Percentiles rank a stretch among this genome's conserved stretches.
Conservation (phyloP, 208 protist species). For the Angomonas desouzai region DNA sequence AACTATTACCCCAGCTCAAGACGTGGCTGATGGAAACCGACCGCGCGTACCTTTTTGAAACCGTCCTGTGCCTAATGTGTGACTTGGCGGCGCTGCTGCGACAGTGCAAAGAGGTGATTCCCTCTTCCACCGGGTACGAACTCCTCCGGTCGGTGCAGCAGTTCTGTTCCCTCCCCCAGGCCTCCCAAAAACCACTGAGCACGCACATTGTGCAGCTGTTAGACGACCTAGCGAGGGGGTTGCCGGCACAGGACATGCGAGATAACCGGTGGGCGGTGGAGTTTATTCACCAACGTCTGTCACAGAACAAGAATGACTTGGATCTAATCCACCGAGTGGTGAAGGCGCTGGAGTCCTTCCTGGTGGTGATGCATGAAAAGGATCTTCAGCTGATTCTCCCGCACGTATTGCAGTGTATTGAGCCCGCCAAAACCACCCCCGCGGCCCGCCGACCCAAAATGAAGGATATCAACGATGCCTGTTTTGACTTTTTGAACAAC, state of each 20-base stretch:
- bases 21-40: constrained; percentile 71
- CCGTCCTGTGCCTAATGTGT: constrained; percentile 67
- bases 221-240: constrained; percentile 64
- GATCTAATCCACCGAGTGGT: constrained; percentile 78
- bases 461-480: constrained; percentile 82
- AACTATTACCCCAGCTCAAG: constrained; percentile 79
- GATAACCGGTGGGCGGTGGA: constrained; percentile 86
- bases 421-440: constrained; percentile 53
- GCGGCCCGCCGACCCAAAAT: constrained; percentile 31
- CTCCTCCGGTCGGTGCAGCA: constrained; percentile 68
- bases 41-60: constrained; percentile 68
- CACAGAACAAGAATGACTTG: constrained; percentile 81
- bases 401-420: constrained; percentile 87
- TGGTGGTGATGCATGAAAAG: constrained; percentile 81
- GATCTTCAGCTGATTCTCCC: constrained; percentile 82
- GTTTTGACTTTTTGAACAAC: constrained; percentile 83
- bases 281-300: constrained; percentile 88
- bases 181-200: constrained; percentile 80
- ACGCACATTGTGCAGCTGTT: constrained; percentile 82
- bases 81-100: constrained; percentile 78
- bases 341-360: constrained; percentile 82
- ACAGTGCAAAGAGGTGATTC: constrained; percentile 67
- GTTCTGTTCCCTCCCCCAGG: constrained; percentile 79
- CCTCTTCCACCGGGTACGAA: constrained; percentile 48
- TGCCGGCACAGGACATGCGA: constrained; percentile 85